Base-by-base conservation (phyloP, 164 flowering plant genomes). In the Berberis thunbergii region DNA sequence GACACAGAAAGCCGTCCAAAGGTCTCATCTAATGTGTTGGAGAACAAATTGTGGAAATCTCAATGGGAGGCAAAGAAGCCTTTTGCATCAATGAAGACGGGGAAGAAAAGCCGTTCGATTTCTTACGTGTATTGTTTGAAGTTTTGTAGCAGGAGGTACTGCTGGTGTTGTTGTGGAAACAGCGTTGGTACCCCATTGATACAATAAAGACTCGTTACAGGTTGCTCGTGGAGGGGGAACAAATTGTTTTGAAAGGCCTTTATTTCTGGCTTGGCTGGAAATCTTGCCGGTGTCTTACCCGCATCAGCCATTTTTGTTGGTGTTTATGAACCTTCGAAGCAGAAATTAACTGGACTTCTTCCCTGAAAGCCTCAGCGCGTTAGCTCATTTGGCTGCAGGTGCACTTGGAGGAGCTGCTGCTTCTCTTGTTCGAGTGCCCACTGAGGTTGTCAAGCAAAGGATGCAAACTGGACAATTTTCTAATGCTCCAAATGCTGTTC, bases 341-440 rank as follows among this genome's bases (percentile, higher is more conserved):
- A 89, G 71, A 87, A 91, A 69, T 64, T 91, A 62, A n/a, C 64
- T 94, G 63, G 77, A 73, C 78, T 72, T 55, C 38, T 67, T 91
- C 48, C 97, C 99, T 60, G 99, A 89, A 64, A 86, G 85, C 49
- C 82, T 86, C 44, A 88, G 85, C 74, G 97, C 97, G 46, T 57
- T 89, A 57, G 98, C 99, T 67, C 99, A 91, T 77, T 70, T 94
- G 77, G 98, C 89, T 71, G 97, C 99, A 68, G 96, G 99, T 72
- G 87, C 93, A 42, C 38, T 91, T 56, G 97, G 93, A 48, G 99
- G 99, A 26, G 72, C 83, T 71, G 96, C 96, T 73, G 78, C 99
- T 75, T 94, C 99, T 69, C 79, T 94, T 42, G 77, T 94, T 69
- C 89, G 97, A 63, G 98, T 94, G 45, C 98, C 98, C 52, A 91